Evolutionary conservation across 495 filamentous ascomycete species (phyloP).

Genomic region (Penicillium odoratum): DNA sequence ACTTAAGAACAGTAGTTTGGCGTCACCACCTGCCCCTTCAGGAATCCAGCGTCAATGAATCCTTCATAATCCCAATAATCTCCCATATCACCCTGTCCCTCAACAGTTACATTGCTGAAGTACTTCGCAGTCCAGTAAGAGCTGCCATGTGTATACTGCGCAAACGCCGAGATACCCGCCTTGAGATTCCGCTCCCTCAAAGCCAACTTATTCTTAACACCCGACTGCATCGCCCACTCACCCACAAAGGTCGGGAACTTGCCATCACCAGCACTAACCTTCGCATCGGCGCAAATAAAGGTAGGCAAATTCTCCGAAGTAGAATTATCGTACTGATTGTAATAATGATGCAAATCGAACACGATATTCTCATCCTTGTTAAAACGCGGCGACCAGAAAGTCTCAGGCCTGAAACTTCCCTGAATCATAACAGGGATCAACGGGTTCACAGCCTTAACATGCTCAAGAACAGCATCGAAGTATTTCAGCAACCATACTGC

Average conservation of each 20-base stretch:
- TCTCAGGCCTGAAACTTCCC: constrained; percentile 29
- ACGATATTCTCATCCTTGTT: constrained; percentile 24
- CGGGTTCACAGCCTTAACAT: constrained; percentile 19
- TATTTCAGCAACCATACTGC: constrained; percentile 32
- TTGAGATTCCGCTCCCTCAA: constrained; percentile 28
- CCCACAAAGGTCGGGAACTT: constrained; percentile 35
- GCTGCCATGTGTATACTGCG: constrained; percentile 24
- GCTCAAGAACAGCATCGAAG: constrained; percentile 23
- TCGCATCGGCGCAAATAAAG: constrained; percentile 16
- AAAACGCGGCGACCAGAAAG: constrained; percentile 27
- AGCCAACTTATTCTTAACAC: constrained; percentile 21
- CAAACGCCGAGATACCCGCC: constrained; percentile 23
- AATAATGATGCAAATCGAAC: constrained; percentile 36
- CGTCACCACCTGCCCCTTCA: background rate
- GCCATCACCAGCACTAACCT: constrained; percentile 18
- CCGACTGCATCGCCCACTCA: constrained; percentile 33
- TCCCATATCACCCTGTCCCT: constrained; percentile 21
- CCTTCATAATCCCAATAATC: constrained; percentile 30
- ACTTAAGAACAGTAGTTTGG: constrained; percentile 7
- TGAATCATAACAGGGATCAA: constrained; percentile 32
- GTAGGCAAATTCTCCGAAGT: constrained; percentile 26
- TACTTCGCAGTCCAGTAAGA: constrained; percentile 33
- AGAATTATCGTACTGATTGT: constrained; percentile 25
- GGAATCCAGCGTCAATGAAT: constrained; percentile 4
- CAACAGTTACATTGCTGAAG: constrained; percentile 21